Evolutionary conservation across 2,329 filamentous ascomycete genomes (phyloP), one percentile per base, ranked within the genome.

Genomic region (Trichoderma arundinaceum): DNA sequence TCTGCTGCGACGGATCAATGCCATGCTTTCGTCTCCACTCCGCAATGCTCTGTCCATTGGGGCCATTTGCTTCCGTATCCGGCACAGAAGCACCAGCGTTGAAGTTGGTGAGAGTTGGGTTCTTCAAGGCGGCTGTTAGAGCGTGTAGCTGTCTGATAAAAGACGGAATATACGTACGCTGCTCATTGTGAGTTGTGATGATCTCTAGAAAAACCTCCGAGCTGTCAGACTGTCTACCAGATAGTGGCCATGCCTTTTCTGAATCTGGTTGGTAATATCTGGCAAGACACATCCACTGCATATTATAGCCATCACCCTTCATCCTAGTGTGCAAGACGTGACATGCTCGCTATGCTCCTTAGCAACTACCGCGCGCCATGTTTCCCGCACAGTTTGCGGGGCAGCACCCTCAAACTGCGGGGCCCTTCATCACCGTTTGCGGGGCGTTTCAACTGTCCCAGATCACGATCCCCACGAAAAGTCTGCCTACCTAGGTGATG

Each of bases 1-100:
- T 67, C 17, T 65, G 64, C 17, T 66, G 53, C 1, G 32, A 35
- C 7, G 49, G 17, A 54, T 68, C 56, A 35, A 68, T 65, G 22
- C 51, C 39, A 22, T 49, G 39, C 32, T 41, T 48, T 19, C 35
- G 48, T 28, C 52, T 57, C 58, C 66, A 67, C 28, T 58, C 62
- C 12, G 33, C 15, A n/a, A 61, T 38, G 12, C 35, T 49, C 44
- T 66, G 57, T 17, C 58, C n/a, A 6, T 59, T 48, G 15, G 54
- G 5, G 0, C 62, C 64, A 28, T 35, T 51, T 43, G 66, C 60
- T 22, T 33, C 28, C 5, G 41, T 22, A 53, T 68, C 65, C 10
- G 52, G 48, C n/a, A 68, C 51, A 12, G 67, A 48, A 17, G 61
- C 41, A 22, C 38, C 41, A 28, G 41, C 39, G 19, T 59, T 59